Conservation (phyloP, 116 monocot genomes). For the Thalassia testudinum region DNA sequence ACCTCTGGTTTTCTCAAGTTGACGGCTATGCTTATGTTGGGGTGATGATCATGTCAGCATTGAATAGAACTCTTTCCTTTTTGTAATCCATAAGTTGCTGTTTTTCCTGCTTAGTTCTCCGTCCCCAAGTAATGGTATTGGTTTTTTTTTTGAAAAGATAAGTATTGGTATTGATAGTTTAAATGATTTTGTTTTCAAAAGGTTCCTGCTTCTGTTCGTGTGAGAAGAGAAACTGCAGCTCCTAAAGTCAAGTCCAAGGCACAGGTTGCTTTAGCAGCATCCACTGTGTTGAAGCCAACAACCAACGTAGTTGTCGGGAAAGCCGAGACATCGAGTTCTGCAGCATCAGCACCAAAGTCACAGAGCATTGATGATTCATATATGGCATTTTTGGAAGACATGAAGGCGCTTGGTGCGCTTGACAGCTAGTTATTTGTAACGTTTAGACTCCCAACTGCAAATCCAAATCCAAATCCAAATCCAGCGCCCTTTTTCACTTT, state of each 20-base stretch:
- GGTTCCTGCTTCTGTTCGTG: constrained; percentile 97
- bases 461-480: too few relatives aligned
- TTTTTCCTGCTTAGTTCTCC: too few relatives aligned
- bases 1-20: too few relatives aligned
- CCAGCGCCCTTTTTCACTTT: too few relatives aligned
- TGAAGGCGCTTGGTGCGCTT: constrained; percentile 92
- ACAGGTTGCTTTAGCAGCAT: constrained; percentile 8
- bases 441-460: too few relatives aligned
- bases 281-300: constrained; percentile 11
- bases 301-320: constrained; percentile 13
- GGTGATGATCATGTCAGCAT: too few relatives aligned
- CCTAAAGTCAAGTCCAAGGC: constrained; percentile 65
- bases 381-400: constrained; percentile 93
- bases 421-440: constrained; percentile 21
- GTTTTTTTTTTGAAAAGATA: too few relatives aligned
- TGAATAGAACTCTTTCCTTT: too few relatives aligned
- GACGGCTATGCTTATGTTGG: too few relatives aligned
- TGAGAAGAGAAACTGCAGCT: constrained; percentile 64
- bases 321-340: constrained; percentile 6
- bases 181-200: constrained; percentile 8
- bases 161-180: too few relatives aligned
- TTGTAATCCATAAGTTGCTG: too few relatives aligned
- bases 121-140: too few relatives aligned
- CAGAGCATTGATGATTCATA: constrained; percentile 92
- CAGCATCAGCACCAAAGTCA: constrained; percentile 27